These are phyloP conservation scores for Colletotrichum limetticola DNA, from an alignment of 2,329 filamentous ascomycete species.

Conservation along the genomic window DNA sequence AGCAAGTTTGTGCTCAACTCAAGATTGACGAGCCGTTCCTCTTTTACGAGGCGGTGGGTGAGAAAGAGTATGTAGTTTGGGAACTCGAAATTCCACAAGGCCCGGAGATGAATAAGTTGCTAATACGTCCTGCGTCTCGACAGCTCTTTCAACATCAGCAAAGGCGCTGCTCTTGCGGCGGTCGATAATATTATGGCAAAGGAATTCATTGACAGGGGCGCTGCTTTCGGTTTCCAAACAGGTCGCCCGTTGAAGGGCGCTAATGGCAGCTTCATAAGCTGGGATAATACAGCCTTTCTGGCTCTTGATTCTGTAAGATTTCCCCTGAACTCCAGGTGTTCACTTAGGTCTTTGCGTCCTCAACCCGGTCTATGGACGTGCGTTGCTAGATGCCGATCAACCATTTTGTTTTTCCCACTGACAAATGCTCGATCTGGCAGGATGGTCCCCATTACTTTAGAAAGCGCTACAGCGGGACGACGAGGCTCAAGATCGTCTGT, in stretches of 20 bases:
- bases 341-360: no score
- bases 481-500: neutral
- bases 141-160: neutral
- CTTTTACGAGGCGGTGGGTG: neutral
- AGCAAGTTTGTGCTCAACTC: neutral
- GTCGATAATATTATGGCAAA: neutral
- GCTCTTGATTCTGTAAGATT: neutral
- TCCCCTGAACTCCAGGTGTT: neutral
- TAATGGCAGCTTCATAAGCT: neutral
- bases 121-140: fast-evolving
- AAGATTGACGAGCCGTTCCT: neutral
- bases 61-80: neutral
- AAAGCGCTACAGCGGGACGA: neutral
- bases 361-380: no score
- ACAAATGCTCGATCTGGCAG: neutral
- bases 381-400: no score
- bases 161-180: neutral
- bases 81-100: neutral
- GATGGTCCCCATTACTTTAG: neutral
- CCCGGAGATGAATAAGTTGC: no score
- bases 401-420: neutral
- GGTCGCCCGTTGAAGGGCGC: neutral
- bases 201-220: neutral
- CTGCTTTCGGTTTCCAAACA: neutral
- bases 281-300: neutral